Evolutionary conservation across 495 filamentous ascomycete genomes (phyloP).

Genomic region (Penicillium subrubescens): DNA sequence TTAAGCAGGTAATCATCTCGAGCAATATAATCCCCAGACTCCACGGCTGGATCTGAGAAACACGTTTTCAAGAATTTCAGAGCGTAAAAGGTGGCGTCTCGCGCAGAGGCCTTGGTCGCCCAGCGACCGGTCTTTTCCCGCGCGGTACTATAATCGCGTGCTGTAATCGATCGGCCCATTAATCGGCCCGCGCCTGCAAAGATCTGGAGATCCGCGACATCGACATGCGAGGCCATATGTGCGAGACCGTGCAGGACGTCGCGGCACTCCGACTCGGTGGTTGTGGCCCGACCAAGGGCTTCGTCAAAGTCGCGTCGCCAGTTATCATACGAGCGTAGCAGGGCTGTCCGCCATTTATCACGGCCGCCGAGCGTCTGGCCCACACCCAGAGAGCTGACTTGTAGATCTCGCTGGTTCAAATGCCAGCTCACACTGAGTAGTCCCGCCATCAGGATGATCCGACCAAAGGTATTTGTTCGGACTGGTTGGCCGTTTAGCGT

Average conservation of each 20-base stretch:
- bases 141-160: constrained; percentile 76
- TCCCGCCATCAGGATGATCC: constrained; percentile 95
- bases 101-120: constrained; percentile 88
- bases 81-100: constrained; percentile 93
- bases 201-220: constrained; percentile 96
- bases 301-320: constrained; percentile 95
- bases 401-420: constrained; percentile 95
- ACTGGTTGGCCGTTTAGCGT: constrained; percentile 87
- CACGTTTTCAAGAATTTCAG: constrained; percentile 83
- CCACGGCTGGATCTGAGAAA: constrained; percentile 58
- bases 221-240: constrained; percentile 98
- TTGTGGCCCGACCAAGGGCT: constrained; percentile 58
- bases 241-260: constrained; percentile 91
- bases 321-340: constrained; percentile 89
- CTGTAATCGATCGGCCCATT: constrained; percentile 81
- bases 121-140: constrained; percentile 79
- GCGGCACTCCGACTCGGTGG: constrained; percentile 62
- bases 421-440: constrained; percentile 95
- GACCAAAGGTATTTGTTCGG: constrained; percentile 89
- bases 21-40: constrained; percentile 65
- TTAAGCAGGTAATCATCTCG: constrained; percentile 90
- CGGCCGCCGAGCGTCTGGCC: constrained; percentile 82
- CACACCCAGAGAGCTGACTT: constrained; percentile 82
- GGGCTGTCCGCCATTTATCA: constrained; percentile 87
- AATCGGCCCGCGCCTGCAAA: constrained; percentile 85